These are phyloP conservation scores for Kickxella alabastrina DNA, from an alignment of 192 early-diverging fungal species.

Conservation along the genomic window DNA sequence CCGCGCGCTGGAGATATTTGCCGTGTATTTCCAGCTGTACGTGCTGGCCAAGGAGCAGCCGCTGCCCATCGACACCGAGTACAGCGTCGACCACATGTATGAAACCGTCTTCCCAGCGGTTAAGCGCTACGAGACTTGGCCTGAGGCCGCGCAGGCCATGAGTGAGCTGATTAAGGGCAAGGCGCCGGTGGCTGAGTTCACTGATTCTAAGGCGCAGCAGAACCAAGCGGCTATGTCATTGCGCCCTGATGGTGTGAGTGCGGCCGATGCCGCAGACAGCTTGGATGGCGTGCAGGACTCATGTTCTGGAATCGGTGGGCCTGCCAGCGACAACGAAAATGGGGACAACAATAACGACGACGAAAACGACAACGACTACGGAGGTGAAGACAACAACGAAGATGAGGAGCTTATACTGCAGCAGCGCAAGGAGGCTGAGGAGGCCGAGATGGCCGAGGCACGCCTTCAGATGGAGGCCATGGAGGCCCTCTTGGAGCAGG, in stretches of 20 bases:
- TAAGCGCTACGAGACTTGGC: conserved; percentile 56
- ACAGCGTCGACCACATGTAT: conserved; percentile 75
- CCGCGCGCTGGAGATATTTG: conserved; percentile 49
- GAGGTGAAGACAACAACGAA: conserved; percentile 33
- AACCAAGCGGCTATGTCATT: background rate
- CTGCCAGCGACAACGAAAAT: background rate
- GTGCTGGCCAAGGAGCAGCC: conserved; percentile 71
- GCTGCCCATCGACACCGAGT: conserved; percentile 85
- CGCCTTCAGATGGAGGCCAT: conserved; percentile 56
- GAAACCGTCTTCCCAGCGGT: conserved; percentile 64
- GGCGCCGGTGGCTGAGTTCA: conserved; percentile 41
- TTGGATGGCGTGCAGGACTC: background rate
- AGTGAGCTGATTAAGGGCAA: conserved; percentile 58
- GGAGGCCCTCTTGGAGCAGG: conserved; percentile 66
- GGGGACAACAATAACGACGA: conserved; percentile 45
- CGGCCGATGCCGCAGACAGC: background rate
- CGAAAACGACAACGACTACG: conserved; percentile 6
- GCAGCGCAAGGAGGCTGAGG: conserved; percentile 38
- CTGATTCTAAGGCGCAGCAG: background rate
- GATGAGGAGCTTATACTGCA: conserved; percentile 11
- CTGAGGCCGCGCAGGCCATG: conserved; percentile 75
- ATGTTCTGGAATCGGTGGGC: too few species aligned
- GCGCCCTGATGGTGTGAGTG: background rate
- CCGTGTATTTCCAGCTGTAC: conserved; percentile 89
- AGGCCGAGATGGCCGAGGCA: conserved; percentile 52